phyloP scores from a whole-genome alignment of 23 red algal species.

The Cyanidiococcus yangmingshanensis region DNA sequence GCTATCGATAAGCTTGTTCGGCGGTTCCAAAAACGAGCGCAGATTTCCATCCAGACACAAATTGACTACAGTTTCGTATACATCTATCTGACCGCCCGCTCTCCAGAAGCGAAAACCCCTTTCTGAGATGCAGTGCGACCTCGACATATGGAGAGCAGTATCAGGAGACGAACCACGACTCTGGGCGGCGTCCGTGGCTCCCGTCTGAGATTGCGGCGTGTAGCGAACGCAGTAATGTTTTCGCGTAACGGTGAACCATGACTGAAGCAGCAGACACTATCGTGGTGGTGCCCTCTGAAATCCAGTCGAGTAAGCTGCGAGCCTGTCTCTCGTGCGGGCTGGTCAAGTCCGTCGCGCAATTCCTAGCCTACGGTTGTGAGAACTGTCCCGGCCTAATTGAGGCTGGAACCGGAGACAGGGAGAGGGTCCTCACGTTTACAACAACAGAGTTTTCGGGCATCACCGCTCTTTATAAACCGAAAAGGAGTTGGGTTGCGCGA shows the following conservation, averaged over 20 bases:
- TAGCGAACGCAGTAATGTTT: too few relatives aligned
- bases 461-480: conserved; percentile 52
- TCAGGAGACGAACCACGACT: too few relatives aligned
- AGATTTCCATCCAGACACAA: background rate
- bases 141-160: too few relatives aligned
- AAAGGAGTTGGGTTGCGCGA: conserved; percentile 69
- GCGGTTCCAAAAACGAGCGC: background rate
- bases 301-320: conserved; percentile 50
- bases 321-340: conserved; percentile 88
- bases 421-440: conserved; percentile 62
- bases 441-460: conserved; percentile 63
- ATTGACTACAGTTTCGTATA: background rate
- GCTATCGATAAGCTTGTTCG: background rate
- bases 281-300: conserved; percentile 55
- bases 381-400: conserved; percentile 74
- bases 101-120: background rate
- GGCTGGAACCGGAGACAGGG: conserved; percentile 28
- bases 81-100: background rate
- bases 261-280: background rate
- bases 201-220: too few relatives aligned
- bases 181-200: too few relatives aligned
- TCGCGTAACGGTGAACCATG: too few relatives aligned
- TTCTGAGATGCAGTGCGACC: background rate
- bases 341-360: conserved; percentile 79
- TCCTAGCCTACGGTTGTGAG: conserved; percentile 74